A percentile compares a stretch with the other conserved stretches of the same genome.
These are phyloP conservation scores for Suillus occidentalis DNA, from an alignment of 768 basidiomycete species.

Conservation along the genomic window DNA sequence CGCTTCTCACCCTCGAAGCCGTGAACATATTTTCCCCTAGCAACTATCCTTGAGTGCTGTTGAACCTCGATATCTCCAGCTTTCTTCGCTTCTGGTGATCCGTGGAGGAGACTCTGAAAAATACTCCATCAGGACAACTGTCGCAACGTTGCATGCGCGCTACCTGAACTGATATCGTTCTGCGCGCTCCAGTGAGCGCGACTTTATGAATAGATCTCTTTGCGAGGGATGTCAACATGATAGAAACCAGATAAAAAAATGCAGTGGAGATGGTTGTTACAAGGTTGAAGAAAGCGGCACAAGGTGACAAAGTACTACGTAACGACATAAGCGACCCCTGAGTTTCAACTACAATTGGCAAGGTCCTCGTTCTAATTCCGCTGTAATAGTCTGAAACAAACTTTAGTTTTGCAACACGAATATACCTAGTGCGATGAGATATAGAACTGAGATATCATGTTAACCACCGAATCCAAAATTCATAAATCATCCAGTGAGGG, in stretches of 20 bases:
- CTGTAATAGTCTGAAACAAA: neutral
- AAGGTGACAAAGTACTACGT: neutral
- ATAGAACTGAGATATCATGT: neutral
- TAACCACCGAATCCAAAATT: slow-evolving; percentile 38
- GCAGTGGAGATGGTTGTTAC: neutral
- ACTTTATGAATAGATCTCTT: slow-evolving; percentile 17
- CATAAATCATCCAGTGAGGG: slow-evolving; percentile 38
- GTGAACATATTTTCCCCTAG: slow-evolving; percentile 92
- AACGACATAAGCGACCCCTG: slow-evolving; percentile 3
- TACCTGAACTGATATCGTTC: slow-evolving; percentile 69
- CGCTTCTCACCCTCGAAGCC: slow-evolving; percentile 70
- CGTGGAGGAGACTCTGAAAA: slow-evolving; percentile 80
- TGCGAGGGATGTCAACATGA: slow-evolving; percentile 25
- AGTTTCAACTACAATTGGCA: neutral
- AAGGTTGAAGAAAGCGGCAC: neutral
- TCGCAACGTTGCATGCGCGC: slow-evolving; percentile 19
- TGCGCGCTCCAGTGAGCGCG: slow-evolving; percentile 31
- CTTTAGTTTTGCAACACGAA: neutral
- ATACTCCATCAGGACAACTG: slow-evolving; percentile 27
- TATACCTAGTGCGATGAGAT: neutral
- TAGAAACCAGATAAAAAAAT: neutral
- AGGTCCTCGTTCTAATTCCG: neutral
- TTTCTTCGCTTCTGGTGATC: slow-evolving; percentile 86
- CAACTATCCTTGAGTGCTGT: slow-evolving; percentile 88
- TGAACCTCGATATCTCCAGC: slow-evolving; percentile 74